Percentiles rank a stretch among this genome's conserved stretches.
Evolutionary conservation across 2,329 filamentous ascomycete species (phyloP).

Genomic region (Pyrenochaeta sp.): DNA sequence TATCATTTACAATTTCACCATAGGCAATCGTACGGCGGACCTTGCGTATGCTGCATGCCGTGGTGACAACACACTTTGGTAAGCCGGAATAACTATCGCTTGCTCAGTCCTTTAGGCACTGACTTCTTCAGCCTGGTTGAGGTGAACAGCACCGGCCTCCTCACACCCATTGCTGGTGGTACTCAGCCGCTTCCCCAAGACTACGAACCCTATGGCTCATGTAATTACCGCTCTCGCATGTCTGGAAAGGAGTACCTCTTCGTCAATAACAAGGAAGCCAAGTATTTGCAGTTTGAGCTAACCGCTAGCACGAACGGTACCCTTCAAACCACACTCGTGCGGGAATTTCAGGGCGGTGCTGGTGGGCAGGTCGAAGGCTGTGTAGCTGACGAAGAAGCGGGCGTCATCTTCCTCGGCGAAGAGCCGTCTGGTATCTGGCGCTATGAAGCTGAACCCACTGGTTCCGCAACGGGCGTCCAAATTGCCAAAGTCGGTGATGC

Average conservation of each 20-base stretch:
- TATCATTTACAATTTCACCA: conserved; percentile 60
- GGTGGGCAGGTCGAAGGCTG: conserved; percentile 65
- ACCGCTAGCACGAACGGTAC: conserved; percentile 50
- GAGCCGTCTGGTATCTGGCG: conserved; percentile 63
- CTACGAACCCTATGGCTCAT: conserved; percentile 63
- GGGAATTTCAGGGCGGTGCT: conserved; percentile 61
- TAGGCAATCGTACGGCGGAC: conserved; percentile 56
- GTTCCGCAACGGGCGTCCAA: conserved; percentile 43
- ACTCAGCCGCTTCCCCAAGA: conserved; percentile 56
- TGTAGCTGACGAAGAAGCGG: conserved; percentile 61
- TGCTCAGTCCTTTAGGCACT: not conserved
- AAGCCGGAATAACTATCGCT: conserved; percentile 24
- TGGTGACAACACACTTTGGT: conserved; percentile 63
- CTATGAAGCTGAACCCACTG: conserved; percentile 61
- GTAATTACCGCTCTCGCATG: conserved; percentile 58
- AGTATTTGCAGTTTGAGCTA: conserved; percentile 64
- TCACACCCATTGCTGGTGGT: conserved; percentile 56
- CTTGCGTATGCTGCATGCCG: conserved; percentile 62
- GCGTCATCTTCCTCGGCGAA: conserved; percentile 62
- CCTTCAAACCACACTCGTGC: conserved; percentile 58
- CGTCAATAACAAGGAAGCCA: conserved; percentile 63
- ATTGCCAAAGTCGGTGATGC: conserved; percentile 58
- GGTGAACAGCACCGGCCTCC: conserved; percentile 56
- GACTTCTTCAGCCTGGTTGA: conserved; percentile 56
- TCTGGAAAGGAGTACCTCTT: conserved; percentile 63